Conservation (phyloP, 192 early-diverging fungal species). For the Rhizophagus clarus region DNA sequence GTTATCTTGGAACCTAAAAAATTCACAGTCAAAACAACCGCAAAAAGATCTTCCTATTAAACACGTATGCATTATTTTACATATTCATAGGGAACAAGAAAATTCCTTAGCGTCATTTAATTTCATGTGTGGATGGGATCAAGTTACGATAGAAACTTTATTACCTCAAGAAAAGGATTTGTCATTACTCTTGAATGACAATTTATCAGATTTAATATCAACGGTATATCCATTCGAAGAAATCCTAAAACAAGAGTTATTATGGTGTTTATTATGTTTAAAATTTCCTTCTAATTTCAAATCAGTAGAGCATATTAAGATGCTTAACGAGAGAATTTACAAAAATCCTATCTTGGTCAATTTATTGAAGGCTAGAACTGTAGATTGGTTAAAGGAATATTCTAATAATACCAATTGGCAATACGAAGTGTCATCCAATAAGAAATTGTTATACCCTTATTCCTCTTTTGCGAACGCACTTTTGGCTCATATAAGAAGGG, state of each 20-base stretch:
- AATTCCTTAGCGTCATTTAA: constrained; percentile 3
- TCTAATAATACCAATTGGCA: constrained; percentile 12
- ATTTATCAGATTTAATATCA: constrained; percentile 5
- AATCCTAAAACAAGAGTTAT: constrained; percentile 3
- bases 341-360: neutral
- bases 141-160: constrained; percentile 26
- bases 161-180: constrained; percentile 4
- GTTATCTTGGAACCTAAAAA: neutral
- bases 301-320: constrained; percentile 24
- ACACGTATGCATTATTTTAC: constrained; percentile 26
- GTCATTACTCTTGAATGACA: constrained; percentile 15
- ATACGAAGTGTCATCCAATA: constrained; percentile 24
- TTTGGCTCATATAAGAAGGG: neutral
- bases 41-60: neutral
- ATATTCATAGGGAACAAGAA: constrained; percentile 27
- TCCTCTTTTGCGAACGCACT: constrained; percentile 24
- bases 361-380: constrained; percentile 11
- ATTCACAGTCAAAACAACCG: neutral
- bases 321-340: neutral
- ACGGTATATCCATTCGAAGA: constrained; percentile 29
- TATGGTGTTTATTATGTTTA: constrained; percentile 23
- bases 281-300: constrained; percentile 9
- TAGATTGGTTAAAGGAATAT: constrained; percentile 8
- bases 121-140: constrained; percentile 31
- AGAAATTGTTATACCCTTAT: constrained; percentile 23